Evolutionary conservation across 2,329 filamentous ascomycete species (phyloP).

Genomic region (Dryadomyces quercivorus): DNA sequence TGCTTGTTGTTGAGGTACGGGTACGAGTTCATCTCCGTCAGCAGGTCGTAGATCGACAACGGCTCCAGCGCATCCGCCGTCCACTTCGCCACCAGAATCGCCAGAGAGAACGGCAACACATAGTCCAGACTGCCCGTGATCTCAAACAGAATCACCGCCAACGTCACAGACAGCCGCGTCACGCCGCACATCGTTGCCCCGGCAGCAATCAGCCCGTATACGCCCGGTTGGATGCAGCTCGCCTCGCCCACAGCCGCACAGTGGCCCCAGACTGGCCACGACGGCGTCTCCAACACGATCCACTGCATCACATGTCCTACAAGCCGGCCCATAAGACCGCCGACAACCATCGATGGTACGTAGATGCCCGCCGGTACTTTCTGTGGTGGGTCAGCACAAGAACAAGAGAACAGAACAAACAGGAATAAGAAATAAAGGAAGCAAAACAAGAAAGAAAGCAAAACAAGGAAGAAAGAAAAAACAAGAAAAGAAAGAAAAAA

Average conservation of each 20-base stretch:
- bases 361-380: constrained; percentile 97
- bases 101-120: constrained; percentile 85
- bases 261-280: constrained; percentile 59
- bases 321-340: constrained; percentile 78
- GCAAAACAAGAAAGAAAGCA: not conserved
- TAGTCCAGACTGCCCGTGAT: constrained; percentile 91
- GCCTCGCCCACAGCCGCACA: constrained; percentile 62
- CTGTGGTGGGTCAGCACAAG: constrained; percentile 19
- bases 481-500: too few species aligned
- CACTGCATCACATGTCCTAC: constrained; percentile 80
- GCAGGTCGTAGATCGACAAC: constrained; percentile 84
- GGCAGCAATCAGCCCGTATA: constrained; percentile 88
- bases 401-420: too few species aligned
- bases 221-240: constrained; percentile 87
- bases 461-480: not conserved
- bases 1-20: constrained; percentile 96
- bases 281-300: constrained; percentile 60
- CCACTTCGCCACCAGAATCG: constrained; percentile 94
- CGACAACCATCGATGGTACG: constrained; percentile 96
- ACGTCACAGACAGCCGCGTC: constrained; percentile 80
- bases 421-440: too few species aligned
- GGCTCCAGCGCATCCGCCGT: constrained; percentile 92
- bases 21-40: constrained; percentile 95
- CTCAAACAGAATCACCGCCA: constrained; percentile 93
- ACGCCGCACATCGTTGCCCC: constrained; percentile 98